Base-by-base conservation (phyloP, 306 rosid species). In the Casuarina glauca region DNA sequence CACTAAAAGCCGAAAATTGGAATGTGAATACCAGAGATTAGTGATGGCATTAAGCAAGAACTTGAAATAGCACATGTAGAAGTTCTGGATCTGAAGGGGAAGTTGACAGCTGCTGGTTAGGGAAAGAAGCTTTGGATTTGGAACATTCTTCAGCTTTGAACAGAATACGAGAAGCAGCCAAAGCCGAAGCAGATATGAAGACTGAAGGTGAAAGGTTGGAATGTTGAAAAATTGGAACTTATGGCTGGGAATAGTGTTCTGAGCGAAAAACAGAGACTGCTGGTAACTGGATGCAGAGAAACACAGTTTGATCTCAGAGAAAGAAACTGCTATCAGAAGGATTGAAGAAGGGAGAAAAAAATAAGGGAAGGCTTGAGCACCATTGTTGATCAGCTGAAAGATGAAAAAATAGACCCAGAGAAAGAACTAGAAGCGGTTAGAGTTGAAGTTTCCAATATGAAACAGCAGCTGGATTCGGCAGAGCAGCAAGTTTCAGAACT, bases 131-230 rank as follows among this genome's bases (percentile, higher is more conserved):
- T 57, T 82, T 92, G 43, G 89, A 85, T 79, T 82, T 82, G 20
- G 91, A 88, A 79, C 81, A 87, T 69, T 57, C 74, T 43, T 81
- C 70, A 52, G 93, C 93, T 78, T 80, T 90, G 79, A 83, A 79
- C 89, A 89, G 82, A 86, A 64, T 88, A 73, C 82, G 89, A 83
- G 98, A 88, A 75, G 88, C 88, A 51, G 90, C 88, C 67, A 89
- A 80, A 74, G 55, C 70, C 48, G 81, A 75, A 46, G 66, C 78
- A 62, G 87, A 85, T 73, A 75, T 90, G 84, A 92, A 87, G 89
- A 77, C 80, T 79, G 93, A 83, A 45, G 88, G 89, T 17, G 89
- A 89, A 82, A 87, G 78, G 72, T 83, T 88, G 66, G 32, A 83
- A 77, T 43, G 78, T 61, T 82, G 89, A 90, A 79, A 89, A 71